Evolutionary conservation across 139 green algal species (phyloP).

Genomic region (Tetradesmus lagerheimii): DNA sequence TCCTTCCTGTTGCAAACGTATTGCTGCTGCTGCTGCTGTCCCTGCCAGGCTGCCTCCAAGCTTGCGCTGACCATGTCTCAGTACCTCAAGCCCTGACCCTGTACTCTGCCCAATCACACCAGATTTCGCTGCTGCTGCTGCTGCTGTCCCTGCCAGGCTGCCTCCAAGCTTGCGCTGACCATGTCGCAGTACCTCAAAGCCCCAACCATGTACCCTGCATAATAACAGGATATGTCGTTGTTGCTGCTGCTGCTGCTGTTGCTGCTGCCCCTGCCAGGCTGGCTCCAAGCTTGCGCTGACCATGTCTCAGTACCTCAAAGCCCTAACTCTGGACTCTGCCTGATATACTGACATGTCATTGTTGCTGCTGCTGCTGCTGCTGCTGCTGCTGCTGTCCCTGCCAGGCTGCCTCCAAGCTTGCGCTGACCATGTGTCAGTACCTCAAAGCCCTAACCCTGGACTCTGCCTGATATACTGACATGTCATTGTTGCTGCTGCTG

Average conservation of each 20-base stretch:
- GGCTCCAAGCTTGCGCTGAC: constrained; percentile 5
- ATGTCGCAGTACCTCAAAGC: not conserved
- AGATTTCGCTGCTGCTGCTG: constrained; percentile 1
- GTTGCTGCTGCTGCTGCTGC: not conserved
- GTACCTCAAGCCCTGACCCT: not conserved
- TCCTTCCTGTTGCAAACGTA: too few relatives aligned
- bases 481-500: not conserved
- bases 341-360: too few relatives aligned
- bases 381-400: not conserved
- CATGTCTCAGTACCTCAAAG: not conserved
- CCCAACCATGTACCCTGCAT: not conserved
- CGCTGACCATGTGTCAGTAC: constrained; percentile 1
- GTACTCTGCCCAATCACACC: too few relatives aligned
- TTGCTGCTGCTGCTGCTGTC: not conserved
- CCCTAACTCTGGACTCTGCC: not conserved
- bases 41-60: not conserved
- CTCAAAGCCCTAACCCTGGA: not conserved
- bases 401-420: constrained; percentile 21
- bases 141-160: constrained; percentile 13
- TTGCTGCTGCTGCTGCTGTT: not conserved
- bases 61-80: constrained; percentile 4
- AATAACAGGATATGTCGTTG: too few relatives aligned
- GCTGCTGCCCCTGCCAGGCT: not conserved
- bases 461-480: too few relatives aligned
- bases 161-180: not conserved